Conservation (phyloP, 2,329 filamentous ascomycete genomes). For the Pezicula radicicola region DNA sequence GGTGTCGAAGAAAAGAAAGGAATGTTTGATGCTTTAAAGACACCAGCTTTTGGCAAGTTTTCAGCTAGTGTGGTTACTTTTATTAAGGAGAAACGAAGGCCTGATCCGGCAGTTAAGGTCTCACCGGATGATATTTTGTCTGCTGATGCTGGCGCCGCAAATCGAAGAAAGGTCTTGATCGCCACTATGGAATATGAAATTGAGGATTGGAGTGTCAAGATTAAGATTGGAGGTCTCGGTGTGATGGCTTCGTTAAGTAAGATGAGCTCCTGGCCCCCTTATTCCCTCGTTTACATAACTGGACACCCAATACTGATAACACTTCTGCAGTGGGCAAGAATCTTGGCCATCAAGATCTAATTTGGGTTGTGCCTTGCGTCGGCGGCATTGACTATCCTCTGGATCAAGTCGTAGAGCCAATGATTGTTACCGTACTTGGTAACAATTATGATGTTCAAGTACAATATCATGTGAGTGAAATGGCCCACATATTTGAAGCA, state of each 20-base stretch:
- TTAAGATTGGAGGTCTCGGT: constrained; percentile 68
- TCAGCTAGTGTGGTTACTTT: background rate
- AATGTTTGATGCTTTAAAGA: background rate
- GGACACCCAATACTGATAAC: background rate
- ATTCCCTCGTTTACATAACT: background rate
- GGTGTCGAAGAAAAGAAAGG: background rate
- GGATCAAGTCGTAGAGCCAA: constrained; percentile 56
- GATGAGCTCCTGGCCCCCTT: constrained; percentile 22
- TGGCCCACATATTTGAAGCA: too few species aligned
- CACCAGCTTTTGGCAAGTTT: background rate
- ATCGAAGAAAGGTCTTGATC: constrained; percentile 56
- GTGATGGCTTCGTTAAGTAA: constrained; percentile 63
- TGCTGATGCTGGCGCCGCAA: background rate
- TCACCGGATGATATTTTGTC: background rate
- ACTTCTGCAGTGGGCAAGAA: constrained; percentile 52
- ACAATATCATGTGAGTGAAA: constrained; percentile 51
- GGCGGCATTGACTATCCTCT: constrained; percentile 62
- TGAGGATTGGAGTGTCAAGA: constrained; percentile 66
- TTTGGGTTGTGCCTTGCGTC: constrained; percentile 63
- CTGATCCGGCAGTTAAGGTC: background rate
- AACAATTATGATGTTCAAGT: constrained; percentile 59
- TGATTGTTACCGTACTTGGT: constrained; percentile 59
- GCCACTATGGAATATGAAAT: constrained; percentile 73
- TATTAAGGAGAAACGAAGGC: background rate
- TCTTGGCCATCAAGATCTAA: constrained; percentile 60